Base-by-base conservation (phyloP, 148 eudicot genomes). In the Chenopodium berlandieri region DNA sequence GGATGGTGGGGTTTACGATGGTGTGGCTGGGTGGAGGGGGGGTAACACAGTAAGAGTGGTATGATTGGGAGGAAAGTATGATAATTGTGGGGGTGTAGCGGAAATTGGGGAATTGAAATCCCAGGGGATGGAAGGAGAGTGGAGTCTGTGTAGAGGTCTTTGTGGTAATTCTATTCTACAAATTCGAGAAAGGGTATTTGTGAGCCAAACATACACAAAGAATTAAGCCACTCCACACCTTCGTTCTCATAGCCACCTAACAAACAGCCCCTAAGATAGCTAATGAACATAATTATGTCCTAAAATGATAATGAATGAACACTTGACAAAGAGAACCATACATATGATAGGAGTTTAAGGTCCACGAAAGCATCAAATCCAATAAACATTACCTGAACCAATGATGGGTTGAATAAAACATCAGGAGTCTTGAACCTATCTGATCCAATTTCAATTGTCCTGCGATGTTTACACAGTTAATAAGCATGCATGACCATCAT, bases 361-460 rank as follows among this genome's bases (percentile, higher is more conserved):
- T 50, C 75, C 40, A 22, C 67, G 62, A 56, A 52, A 70, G 60
- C 48, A 78, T 27, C 64, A n/a, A 77, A 25, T 37, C 48, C 47
- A 32, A 46, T 27, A 37, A 34, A 73, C 84, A 89, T 73, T 23
- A 96, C 99, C 91, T 88, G 91, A 88, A 82, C 97, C 89, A 96
- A 88, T 78, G 97, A 89, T 58, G 99, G 99, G 83, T 94, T 96
- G 88, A 96, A 96, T 60, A 96, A 84, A n/a, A 96, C 88, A 88
- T 96, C 99, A 76, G 99, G 99, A 78, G 89, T 94, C 90, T 96
- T 96, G 89, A 95, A 95, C 85, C 96, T 95, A 82, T 95, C 98
- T 77, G 99, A 85, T 79, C 99, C 99, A 82, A 96, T 92, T 89
- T 96, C 99, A 69, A 96, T 96, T 62, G 95, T 92, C 92, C 99